Evolutionary conservation across 192 early-diverging fungal species (phyloP), one percentile per base, ranked within the genome.

Genomic region (Entomortierella parvispora): DNA sequence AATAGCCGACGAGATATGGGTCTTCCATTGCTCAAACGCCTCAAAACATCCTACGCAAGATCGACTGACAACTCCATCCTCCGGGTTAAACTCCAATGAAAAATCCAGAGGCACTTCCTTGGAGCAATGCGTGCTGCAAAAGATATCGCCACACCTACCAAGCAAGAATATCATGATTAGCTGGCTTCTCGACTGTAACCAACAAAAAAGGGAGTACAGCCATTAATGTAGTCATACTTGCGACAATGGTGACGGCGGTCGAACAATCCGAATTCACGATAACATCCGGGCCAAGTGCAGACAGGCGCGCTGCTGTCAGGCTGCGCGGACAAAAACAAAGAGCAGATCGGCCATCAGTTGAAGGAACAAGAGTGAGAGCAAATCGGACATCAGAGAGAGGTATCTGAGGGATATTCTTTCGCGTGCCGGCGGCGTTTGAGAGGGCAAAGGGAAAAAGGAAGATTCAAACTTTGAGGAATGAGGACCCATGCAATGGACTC

Each of bases 211-310:
- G 25, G 28, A 40, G 22, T 8, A 49, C 3, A 3, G 34, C 17
- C 14, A 62, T 0, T 17, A 2, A 2, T 7, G 12, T 15, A 5
- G 4, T 17, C 54, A 32, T 68, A 77, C 74, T 65, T 77, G 52
- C 74, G 56, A 11, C 74, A 77, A 22, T 77, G 74, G 29, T 77
- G 74, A 58, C 74, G 44, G 0, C 74, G 51, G 12, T 77, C 74
- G 64, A 77, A 77, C 48, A 77, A 67, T 11, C 61, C 49, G 53
- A 77, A 77, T 44, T 64, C 61, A 2, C 61, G 49, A 18, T 46
- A 31, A 32, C 74, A 77, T 20, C 74, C 74, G 46, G 74, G 65
- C 74, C 74, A 77, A 20, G 74, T 68, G 47, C 74, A 77, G 14
- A 68, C 59, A 23, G 49, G 50, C 0, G 74, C 59, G 42, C 74